phyloP scores from a whole-genome alignment of 1,284 basidiomycete species.

The Chalciporus sp. region DNA sequence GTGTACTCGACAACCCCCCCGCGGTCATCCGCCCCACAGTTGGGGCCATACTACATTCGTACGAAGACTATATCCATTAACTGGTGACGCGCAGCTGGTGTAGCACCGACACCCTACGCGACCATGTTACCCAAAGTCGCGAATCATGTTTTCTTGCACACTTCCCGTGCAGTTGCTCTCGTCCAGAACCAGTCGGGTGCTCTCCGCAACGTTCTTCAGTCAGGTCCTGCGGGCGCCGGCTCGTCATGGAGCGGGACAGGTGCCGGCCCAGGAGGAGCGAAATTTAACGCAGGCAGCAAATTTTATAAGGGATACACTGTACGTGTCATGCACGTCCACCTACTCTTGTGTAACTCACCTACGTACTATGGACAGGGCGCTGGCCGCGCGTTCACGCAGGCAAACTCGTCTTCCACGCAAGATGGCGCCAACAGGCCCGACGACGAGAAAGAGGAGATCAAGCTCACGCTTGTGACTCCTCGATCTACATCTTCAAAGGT shows the following conservation, averaged over 20 bases:
- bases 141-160: constrained; percentile 71
- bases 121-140: constrained; percentile 81
- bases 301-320: constrained; percentile 66
- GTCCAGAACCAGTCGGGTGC: constrained; percentile 69
- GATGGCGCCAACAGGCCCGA: constrained; percentile 47
- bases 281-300: constrained; percentile 67
- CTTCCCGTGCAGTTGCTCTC: constrained; percentile 70
- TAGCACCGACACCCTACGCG: constrained; percentile 7
- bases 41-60: constrained; percentile 1
- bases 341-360: constrained; percentile 4
- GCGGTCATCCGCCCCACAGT: not conserved
- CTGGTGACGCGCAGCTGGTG: not conserved
- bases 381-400: constrained; percentile 70
- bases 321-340: constrained; percentile 17
- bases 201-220: constrained; percentile 73
- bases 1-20: constrained; percentile 3
- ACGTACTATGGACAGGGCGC: constrained; percentile 46
- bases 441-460: constrained; percentile 62
- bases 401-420: constrained; percentile 56
- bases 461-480: constrained; percentile 36
- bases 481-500: constrained; percentile 28
- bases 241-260: constrained; percentile 62
- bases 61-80: not conserved
- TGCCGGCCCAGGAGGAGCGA: constrained; percentile 63
- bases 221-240: constrained; percentile 45